Evolutionary conservation across 768 basidiomycete species (phyloP).

Genomic region (Clathrus columnatus): DNA sequence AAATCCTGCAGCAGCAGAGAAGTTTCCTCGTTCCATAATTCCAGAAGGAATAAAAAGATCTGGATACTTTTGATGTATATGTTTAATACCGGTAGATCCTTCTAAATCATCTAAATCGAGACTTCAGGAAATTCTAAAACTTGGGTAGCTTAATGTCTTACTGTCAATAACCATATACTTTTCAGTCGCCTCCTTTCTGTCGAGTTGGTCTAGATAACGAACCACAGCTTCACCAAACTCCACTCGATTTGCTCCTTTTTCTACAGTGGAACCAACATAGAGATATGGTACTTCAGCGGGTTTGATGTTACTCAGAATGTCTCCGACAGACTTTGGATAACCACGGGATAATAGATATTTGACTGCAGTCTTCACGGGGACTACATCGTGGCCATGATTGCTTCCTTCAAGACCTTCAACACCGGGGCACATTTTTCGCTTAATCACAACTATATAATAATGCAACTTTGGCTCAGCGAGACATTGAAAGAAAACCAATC

Average conservation of each 20-base stretch:
- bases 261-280: slow-evolving; percentile 64
- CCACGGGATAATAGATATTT: slow-evolving; percentile 63
- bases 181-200: slow-evolving; percentile 65
- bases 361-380: slow-evolving; percentile 71
- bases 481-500: slow-evolving; percentile 15
- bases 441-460: slow-evolving; percentile 43
- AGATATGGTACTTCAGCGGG: slow-evolving; percentile 45
- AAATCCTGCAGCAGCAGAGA: slow-evolving; percentile 79
- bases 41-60: slow-evolving; percentile 82
- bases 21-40: slow-evolving; percentile 81
- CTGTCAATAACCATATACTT: slow-evolving; percentile 88
- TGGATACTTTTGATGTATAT: slow-evolving; percentile 83
- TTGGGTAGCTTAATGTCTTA: slow-evolving; percentile 25
- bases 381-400: slow-evolving; percentile 77
- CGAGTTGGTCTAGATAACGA: slow-evolving; percentile 61
- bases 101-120: slow-evolving; percentile 59
- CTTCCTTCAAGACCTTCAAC: slow-evolving; percentile 71
- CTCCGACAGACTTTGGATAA: slow-evolving; percentile 38
- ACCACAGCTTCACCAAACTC: slow-evolving; percentile 83
- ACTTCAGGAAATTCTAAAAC: not conserved
- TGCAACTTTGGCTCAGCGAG: not conserved
- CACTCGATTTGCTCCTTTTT: slow-evolving; percentile 71
- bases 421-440: slow-evolving; percentile 61
- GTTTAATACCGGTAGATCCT: slow-evolving; percentile 83
- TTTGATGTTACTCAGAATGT: slow-evolving; percentile 59